These are phyloP conservation scores for Mycena capillaripes DNA, from an alignment of 768 basidiomycete species.

Conservation along the genomic window DNA sequence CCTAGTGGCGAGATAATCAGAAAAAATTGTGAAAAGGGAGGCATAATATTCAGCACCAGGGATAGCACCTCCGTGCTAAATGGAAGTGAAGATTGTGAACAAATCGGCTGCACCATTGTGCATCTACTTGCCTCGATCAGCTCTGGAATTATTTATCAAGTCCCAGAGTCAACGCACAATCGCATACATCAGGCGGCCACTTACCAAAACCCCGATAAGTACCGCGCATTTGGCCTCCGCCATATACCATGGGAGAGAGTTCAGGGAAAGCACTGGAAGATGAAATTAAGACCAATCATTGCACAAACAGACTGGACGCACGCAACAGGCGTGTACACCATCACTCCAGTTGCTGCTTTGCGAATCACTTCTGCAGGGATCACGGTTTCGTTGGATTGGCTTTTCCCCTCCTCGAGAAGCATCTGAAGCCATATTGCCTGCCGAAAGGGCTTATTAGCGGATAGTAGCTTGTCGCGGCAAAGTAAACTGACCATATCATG, in stretches of 20 bases:
- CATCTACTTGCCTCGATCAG: slow-evolving; percentile 37
- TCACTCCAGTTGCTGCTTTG: slow-evolving; percentile 43
- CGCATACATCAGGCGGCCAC: no score
- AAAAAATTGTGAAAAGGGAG: no score
- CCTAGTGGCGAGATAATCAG: slow-evolving; percentile 17
- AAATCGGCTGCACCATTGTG: neutral
- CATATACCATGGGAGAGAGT: slow-evolving; percentile 44
- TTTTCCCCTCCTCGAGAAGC: slow-evolving; percentile 43
- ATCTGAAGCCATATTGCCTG: slow-evolving; percentile 49
- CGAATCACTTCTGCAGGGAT: slow-evolving; percentile 43
- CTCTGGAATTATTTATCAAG: slow-evolving; percentile 18
- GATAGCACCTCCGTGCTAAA: slow-evolving; percentile 36
- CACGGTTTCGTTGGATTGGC: slow-evolving; percentile 39
- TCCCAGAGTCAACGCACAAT: no score
- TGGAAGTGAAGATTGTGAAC: no score
- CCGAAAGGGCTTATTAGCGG: neutral
- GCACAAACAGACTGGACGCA: slow-evolving; percentile 15
- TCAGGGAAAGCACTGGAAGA: slow-evolving; percentile 33
- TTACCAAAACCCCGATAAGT: slow-evolving; percentile 45
- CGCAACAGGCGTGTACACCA: slow-evolving; percentile 35
- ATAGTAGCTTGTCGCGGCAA: neutral
- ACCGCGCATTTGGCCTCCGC: slow-evolving; percentile 39
- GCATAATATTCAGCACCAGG: no score
- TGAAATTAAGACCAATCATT: neutral
- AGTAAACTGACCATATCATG: slow-evolving; percentile 40